Evolutionary conservation across 2,329 filamentous ascomycete species (phyloP).

Genomic region (Calonectria hongkongensis): DNA sequence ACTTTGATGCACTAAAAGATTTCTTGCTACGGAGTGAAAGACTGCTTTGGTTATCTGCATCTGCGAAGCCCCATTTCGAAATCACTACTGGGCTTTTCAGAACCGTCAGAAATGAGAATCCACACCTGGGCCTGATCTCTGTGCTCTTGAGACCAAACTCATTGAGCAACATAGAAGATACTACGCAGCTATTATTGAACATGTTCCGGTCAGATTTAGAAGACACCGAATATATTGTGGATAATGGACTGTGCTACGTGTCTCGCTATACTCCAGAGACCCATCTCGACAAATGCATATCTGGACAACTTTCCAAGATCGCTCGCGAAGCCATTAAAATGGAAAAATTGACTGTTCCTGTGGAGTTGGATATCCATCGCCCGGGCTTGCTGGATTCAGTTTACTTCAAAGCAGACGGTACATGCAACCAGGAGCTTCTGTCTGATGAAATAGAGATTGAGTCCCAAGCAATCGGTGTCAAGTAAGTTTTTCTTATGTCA

Average conservation of each 20-base stretch:
- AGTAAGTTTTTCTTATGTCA: neutral
- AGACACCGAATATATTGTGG: neutral
- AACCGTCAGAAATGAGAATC: neutral
- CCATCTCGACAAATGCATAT: neutral
- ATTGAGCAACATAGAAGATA: neutral
- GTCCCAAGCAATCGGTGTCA: neutral
- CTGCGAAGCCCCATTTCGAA: neutral
- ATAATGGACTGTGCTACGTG: neutral
- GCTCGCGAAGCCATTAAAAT: neutral
- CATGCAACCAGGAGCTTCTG: neutral
- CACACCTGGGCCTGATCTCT: neutral
- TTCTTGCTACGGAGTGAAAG: neutral
- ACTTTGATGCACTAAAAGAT: neutral
- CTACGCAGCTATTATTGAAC: neutral
- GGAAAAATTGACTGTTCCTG: neutral
- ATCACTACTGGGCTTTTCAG: neutral
- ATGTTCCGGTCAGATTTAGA: neutral
- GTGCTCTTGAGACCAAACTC: neutral
- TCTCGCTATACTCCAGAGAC: neutral
- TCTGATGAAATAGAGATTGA: neutral
- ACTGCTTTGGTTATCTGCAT: neutral
- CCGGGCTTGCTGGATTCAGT: neutral
- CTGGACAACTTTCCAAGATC: neutral
- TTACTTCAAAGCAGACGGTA: neutral
- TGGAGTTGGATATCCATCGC: neutral